Base-by-base conservation (phyloP, 495 filamentous ascomycete genomes). In the Hypoxylon fuscum region DNA sequence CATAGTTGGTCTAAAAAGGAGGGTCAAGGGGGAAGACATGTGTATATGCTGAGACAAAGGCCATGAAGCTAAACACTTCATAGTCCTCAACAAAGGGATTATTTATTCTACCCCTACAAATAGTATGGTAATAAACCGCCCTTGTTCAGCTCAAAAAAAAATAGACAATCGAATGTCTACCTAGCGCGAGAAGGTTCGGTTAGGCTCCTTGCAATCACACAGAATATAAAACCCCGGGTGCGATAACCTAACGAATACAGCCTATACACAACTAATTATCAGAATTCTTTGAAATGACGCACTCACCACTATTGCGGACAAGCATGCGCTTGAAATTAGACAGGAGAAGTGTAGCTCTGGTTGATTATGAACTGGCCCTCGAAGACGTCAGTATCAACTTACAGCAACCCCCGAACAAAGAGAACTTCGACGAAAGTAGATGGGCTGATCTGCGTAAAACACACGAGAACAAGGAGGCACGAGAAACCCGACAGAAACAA, bases 261-360 rank as follows among this genome's bases (percentile, higher is more conserved):
- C 5, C 1, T 6, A 48, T 9, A 1, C 12, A 15, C 11, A 9
- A 21, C 12, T n/a, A 37, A 5, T 2, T 37, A 37, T 2, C 25
- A 27, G 34, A 1, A 53, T 12, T 46, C 14, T 4, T 18, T 15
- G 23, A 31, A 11, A 66, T 66, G 63, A 52, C 63, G 15, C 52
- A 66, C 18, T 66, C 63, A 17, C 63, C 63, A 20, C 58, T 66
- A 25, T 17, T 66, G 7, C 51, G 63, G 9, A 62, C 63, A 1
- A 3, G 44, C 2, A 44, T 55, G 59, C 63, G 63, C 11, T 20
- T 43, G 14, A 62, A 17, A 15, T 27, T 66, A 1, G 63, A 66
- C 23, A 29, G 14, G 2, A 56, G 57, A 34, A 57, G 63, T 27
- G 46, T 52, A 37, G 46, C 63, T 22, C 41, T 66, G 32, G 63